Percentiles rank a stretch among this genome's conserved stretches.
Conservation (phyloP, 179 eudicot genomes). For the Beta lomatogona region DNA sequence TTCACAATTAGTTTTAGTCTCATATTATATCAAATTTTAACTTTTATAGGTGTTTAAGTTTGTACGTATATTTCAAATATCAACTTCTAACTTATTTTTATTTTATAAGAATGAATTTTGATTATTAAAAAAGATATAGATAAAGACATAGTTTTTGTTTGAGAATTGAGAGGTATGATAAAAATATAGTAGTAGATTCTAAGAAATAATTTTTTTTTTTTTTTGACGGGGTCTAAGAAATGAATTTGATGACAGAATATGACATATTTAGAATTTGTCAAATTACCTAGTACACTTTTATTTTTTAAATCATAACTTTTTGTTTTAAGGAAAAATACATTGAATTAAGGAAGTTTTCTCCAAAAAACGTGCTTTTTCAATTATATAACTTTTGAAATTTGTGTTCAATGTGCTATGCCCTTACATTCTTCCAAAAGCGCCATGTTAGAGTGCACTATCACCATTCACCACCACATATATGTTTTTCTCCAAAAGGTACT, state of each 20-base stretch:
- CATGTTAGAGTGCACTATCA: slow-evolving; percentile 9
- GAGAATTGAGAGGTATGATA: too few species aligned
- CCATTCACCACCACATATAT: slow-evolving; percentile 10
- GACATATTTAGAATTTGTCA: background rate
- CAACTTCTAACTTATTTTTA: too few species aligned
- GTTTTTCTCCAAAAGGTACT: background rate
- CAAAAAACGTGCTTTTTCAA: background rate
- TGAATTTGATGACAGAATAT: background rate
- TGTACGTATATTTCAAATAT: background rate
- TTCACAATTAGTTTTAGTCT: too few species aligned
- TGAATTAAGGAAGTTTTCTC: too few species aligned
- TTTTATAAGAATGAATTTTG: too few species aligned
- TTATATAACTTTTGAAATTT: background rate
- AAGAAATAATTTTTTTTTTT: background rate
- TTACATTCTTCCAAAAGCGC: background rate
- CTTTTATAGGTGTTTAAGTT: too few species aligned
- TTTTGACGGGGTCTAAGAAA: too few species aligned
- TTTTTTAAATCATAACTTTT: too few species aligned
- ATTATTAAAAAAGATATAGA: too few species aligned
- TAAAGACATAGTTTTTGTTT: too few species aligned
- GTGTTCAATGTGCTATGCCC: background rate
- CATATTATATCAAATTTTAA: too few species aligned
- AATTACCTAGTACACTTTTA: background rate
- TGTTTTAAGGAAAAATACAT: background rate
- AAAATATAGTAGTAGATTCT: too few species aligned